Conservation (phyloP, 139 green algal genomes). For the Microglena sp. region DNA sequence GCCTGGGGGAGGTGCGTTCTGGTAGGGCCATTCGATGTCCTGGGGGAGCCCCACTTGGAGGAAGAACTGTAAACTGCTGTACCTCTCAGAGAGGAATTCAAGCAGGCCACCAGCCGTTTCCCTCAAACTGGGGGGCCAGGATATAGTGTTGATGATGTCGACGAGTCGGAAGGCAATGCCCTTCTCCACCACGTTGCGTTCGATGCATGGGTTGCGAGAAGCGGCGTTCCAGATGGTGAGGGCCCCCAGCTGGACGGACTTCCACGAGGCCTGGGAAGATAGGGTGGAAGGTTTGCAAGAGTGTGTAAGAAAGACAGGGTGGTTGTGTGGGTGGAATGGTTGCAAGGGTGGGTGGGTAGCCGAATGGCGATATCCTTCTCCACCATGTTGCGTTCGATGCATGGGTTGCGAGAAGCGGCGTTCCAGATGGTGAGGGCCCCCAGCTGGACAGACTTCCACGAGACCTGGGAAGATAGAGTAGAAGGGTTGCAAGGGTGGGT, state of each 20-base stretch:
- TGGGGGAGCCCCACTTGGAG: not conserved
- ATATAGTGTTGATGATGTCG: conserved; percentile 22
- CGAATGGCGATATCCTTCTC: conserved; percentile 24
- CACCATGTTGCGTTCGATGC: conserved; percentile 46
- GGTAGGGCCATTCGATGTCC: not conserved
- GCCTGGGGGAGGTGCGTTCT: conserved; percentile 1
- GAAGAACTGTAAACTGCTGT: conserved; percentile 10
- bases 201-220: conserved; percentile 32
- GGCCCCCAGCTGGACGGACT: conserved; percentile 32
- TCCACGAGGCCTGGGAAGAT: conserved; percentile 29
- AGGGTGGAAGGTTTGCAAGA: not conserved
- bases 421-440: not conserved
- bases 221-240: conserved; percentile 47
- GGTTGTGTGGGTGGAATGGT: too few relatives aligned
- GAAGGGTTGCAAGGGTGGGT: not conserved
- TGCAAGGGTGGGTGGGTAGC: too few relatives aligned
- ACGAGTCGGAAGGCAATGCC: conserved; percentile 33
- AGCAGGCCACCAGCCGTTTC: conserved; percentile 50
- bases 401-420: conserved; percentile 22
- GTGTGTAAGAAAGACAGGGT: too few relatives aligned
- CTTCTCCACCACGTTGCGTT: conserved; percentile 39
- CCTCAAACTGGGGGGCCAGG: conserved; percentile 50
- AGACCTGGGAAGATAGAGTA: too few relatives aligned
- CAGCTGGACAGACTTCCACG: conserved; percentile 2
- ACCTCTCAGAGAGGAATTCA: conserved; percentile 45